Base-by-base conservation (phyloP, 2,329 filamentous ascomycete species). In the Lasiodiplodia hormozganensis region DNA sequence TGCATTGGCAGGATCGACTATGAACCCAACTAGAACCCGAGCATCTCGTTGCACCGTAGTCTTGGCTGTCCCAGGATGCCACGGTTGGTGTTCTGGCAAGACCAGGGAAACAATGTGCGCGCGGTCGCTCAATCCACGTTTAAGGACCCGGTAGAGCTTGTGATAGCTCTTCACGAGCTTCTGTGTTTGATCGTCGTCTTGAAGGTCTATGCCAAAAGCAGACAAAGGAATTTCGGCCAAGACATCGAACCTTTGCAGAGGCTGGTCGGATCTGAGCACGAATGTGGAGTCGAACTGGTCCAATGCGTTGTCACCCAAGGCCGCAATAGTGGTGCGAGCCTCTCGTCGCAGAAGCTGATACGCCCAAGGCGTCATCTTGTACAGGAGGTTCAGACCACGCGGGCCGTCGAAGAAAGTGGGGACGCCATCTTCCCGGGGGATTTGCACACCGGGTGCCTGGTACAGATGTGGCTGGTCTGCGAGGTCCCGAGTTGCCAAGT, bases 281-380 rank as follows among this genome's bases (percentile, higher is more conserved):
- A 99, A 99, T 0, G 92, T 89, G 1, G 91, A 85, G 51, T 93
- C 91, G 73, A 98, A 98, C 69, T 94, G 92, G 75, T 97, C 91
- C 49, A 89, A 87, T 2, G 87, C 82, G 57, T 88, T 87, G 74
- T 96, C 89, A 69, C 91, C 91, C 10, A 98, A 85, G 75, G 94
- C 89, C 23, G 88, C 86, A 31, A 96, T 83, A 0, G 94, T 95
- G 53, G 88, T 85, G 70, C 85, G 88, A 51, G 95, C 93, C 76
- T 97, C 90, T 65, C 90, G 86, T 57, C 89, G 89, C 53, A 99
- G 84, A 68, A 90, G 79, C 28, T 82, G 82, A 72, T 94, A 96
- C 10, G 94, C 96, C 90, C 92, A 97, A 16, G 88, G 81, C 0
- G 89, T 91, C 92, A 97, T 97, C 79, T 97, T 97, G 82, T 90